Percentiles rank a stretch among this genome's conserved stretches.
These are phyloP conservation scores for Omphalea diandra DNA, from an alignment of 441 rosid genomes.

Conservation along the genomic window DNA sequence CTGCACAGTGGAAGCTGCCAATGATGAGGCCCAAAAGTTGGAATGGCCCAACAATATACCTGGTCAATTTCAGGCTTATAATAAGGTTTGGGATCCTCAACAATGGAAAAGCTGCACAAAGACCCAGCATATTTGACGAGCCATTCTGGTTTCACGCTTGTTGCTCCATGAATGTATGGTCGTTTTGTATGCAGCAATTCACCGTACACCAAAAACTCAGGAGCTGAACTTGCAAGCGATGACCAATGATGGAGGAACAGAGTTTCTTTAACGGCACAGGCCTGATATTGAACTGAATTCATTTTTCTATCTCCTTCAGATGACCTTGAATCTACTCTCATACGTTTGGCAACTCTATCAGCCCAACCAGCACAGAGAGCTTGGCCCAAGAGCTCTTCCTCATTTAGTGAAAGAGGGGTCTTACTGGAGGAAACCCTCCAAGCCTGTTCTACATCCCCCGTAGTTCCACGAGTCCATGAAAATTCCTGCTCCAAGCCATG, in stretches of 20 bases:
- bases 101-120: constrained; percentile 55
- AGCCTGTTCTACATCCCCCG: constrained; percentile 58
- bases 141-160: constrained; percentile 76
- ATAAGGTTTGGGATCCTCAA: constrained; percentile 60
- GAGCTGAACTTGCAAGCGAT: constrained; percentile 59
- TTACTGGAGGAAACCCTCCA: constrained; percentile 57
- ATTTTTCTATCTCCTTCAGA: constrained; percentile 47
- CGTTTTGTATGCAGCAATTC: constrained; percentile 69
- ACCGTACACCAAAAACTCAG: constrained; percentile 80
- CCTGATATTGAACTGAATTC: constrained; percentile 56
- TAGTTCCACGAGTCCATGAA: constrained; percentile 70
- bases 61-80: constrained; percentile 55
- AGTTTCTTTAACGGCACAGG: constrained; percentile 63
- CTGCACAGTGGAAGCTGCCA: constrained; percentile 74
- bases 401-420: constrained; percentile 52
- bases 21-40: constrained; percentile 61
- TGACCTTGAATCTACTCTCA: constrained; percentile 34
- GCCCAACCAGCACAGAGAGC: constrained; percentile 97
- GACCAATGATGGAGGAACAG: constrained; percentile 83
- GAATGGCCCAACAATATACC: constrained; percentile 53
- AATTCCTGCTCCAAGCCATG: constrained; percentile 40
- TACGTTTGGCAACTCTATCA: constrained; percentile 77
- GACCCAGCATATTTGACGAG: constrained; percentile 61
- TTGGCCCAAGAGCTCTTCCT: constrained; percentile 74
- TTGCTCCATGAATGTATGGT: constrained; percentile 87